Conservation (phyloP, 2,329 filamentous ascomycete genomes). For the Monilinia aucupariae region DNA sequence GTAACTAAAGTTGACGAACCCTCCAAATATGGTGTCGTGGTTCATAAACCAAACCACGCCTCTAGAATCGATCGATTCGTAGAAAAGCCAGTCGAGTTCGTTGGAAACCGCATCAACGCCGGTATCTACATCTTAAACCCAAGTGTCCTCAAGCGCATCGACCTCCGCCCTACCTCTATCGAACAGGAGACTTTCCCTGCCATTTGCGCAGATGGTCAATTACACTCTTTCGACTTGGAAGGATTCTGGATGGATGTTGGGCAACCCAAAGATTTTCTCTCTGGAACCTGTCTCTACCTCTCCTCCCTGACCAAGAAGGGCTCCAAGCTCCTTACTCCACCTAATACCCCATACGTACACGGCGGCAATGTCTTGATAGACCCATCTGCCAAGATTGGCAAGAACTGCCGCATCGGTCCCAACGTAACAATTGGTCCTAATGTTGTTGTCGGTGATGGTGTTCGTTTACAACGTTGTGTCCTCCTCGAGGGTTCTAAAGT, state of each 20-base stretch:
- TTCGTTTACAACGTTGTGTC: conserved; percentile 88
- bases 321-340: conserved; percentile 73
- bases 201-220: conserved; percentile 80
- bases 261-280: conserved; percentile 97
- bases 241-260: conserved; percentile 99
- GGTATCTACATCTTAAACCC: conserved; percentile 98
- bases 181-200: conserved; percentile 98
- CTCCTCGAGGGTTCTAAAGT: conserved; percentile 84
- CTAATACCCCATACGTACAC: conserved; percentile 73
- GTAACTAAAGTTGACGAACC: conserved; percentile 99
- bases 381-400: conserved; percentile 89
- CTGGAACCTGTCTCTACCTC: conserved; percentile 92
- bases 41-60: conserved; percentile 89
- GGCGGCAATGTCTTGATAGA: conserved; percentile 96
- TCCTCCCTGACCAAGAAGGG: conserved; percentile 86
- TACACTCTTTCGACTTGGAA: conserved; percentile 94
- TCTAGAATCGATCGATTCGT: conserved; percentile 97
- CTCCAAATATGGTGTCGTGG: conserved; percentile 97
- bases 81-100: conserved; percentile 98
- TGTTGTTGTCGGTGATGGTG: conserved; percentile 88
- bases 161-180: conserved; percentile 93
- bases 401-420: conserved; percentile 95
- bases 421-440: conserved; percentile 95
- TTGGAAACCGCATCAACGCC: conserved; percentile 97
- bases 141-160: conserved; percentile 82